Percentiles rank a stretch among this genome's conserved stretches.
phyloP scores from a whole-genome alignment of 2,329 filamentous ascomycete genomes.

The Pseudogymnoascus sp. region DNA sequence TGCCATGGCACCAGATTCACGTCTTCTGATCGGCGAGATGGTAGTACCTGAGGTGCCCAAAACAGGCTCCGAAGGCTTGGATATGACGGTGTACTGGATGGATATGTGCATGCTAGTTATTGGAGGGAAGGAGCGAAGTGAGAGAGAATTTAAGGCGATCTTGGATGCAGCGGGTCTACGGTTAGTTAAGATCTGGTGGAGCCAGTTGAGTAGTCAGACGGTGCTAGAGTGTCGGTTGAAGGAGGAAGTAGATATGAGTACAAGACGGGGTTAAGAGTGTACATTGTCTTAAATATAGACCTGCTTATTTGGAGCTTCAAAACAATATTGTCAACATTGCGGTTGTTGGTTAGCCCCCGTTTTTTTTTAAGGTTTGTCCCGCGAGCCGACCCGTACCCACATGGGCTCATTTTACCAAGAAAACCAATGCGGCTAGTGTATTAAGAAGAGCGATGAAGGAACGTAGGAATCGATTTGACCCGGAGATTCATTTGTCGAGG shows the following conservation, averaged over 20 bases:
- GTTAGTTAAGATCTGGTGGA: slow-evolving; percentile 15
- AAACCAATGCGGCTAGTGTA: neutral
- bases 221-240: slow-evolving; percentile 15
- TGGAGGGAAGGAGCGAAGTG: slow-evolving; percentile 16
- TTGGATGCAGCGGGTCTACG: slow-evolving; percentile 14
- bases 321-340: neutral
- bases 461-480: neutral
- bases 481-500: neutral
- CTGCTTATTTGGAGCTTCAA: neutral
- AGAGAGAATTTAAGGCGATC: slow-evolving; percentile 11
- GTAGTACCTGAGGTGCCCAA: slow-evolving; percentile 13
- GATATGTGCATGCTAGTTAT: slow-evolving; percentile 19
- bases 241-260: neutral
- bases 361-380: neutral
- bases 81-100: slow-evolving; percentile 14
- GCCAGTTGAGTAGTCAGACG: slow-evolving; percentile 6
- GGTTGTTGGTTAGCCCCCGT: neutral
- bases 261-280: neutral
- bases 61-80: slow-evolving; percentile 1
- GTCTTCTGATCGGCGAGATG: slow-evolving; percentile 20
- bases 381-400: neutral
- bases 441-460: neutral
- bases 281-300: neutral
- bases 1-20: slow-evolving; percentile 17
- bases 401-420: neutral